Base-by-base conservation (phyloP, 2,329 filamentous ascomycete species). In the Penicillium sp. region DNA sequence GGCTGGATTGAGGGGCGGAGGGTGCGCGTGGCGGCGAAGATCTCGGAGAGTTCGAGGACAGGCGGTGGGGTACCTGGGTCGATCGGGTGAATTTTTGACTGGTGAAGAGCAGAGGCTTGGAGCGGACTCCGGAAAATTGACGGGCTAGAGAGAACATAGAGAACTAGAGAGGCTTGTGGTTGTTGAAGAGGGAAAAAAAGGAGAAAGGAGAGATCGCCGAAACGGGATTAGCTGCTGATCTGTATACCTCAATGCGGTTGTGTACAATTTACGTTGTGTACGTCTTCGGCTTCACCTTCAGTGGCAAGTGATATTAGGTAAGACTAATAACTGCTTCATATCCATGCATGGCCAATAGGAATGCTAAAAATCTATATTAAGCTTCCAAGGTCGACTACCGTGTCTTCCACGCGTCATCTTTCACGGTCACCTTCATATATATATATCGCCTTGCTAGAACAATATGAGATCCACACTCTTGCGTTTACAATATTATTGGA, bases 1-100 rank as follows among this genome's bases (percentile, higher is more conserved):
- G 50, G 50, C 68, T 69, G 61, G 68, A 69, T 48, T 71, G 69
- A 19, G 71, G 67, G 31, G 61, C 63, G 43, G 62, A 53, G 8
- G 63, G 50, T 46, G 59, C 41, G 46, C 47, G 60, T 54, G 54
- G 61, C 31, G 57, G 54, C 29, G 59, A 54, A 43, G 57, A 54
- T 56, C 50, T 49, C 19, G 58, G 62, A 50, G 46, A 46, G 27
- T 33, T 64, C 46, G 65, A 67, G 49, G 60, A 65, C 37, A 61
- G 58, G 55, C 65, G 65, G 54, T 50, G 57, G 58, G 60, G 54
- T 41, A 43, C 56, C 38, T 50, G 52, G n/a, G 59, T 60, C 29
- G 57, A 63, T 57, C 57, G 64, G n/a, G 31, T 37, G 33, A 65
- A 31, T 17, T 52, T 49, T 23, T 46, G 50, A 23, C 19, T 41